Conservation (phyloP, 176 grass and related monocot species). For the Leersia perrieri region DNA sequence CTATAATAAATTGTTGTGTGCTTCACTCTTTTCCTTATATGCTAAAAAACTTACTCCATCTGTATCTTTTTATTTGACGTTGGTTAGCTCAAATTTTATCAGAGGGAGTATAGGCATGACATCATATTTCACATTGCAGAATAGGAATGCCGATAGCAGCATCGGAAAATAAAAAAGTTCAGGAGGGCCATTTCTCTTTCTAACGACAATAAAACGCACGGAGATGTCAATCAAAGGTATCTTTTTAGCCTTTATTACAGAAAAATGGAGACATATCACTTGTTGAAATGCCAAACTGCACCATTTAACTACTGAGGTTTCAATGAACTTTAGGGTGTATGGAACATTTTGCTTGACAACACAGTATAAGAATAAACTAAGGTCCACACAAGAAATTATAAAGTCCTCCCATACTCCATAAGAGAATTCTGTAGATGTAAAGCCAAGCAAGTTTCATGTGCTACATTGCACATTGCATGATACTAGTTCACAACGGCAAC, state of each 20-base stretch:
- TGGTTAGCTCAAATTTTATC: too few relatives aligned
- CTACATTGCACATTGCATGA: background rate
- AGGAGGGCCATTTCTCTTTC: background rate
- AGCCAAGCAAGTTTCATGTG: background rate
- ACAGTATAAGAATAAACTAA: background rate
- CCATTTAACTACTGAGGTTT: background rate
- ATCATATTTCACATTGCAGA: background rate
- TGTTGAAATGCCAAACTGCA: background rate
- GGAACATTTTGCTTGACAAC: background rate
- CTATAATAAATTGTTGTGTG: background rate
- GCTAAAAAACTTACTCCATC: too few relatives aligned
- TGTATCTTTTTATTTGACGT: too few relatives aligned
- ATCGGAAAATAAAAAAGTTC: background rate
- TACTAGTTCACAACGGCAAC: background rate
- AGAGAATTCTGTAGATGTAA: background rate
- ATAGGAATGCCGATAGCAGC: background rate
- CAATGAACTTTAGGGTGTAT: background rate
- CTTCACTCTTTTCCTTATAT: slow-evolving; percentile 9
- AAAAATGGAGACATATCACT: background rate
- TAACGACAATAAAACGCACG: background rate
- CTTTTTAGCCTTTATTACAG: background rate
- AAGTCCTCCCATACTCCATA: background rate
- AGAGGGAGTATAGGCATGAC: background rate
- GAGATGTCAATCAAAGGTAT: background rate
- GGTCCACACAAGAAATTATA: background rate